Conservation (phyloP, 768 basidiomycete species). For the Hortiboletus campestris region DNA sequence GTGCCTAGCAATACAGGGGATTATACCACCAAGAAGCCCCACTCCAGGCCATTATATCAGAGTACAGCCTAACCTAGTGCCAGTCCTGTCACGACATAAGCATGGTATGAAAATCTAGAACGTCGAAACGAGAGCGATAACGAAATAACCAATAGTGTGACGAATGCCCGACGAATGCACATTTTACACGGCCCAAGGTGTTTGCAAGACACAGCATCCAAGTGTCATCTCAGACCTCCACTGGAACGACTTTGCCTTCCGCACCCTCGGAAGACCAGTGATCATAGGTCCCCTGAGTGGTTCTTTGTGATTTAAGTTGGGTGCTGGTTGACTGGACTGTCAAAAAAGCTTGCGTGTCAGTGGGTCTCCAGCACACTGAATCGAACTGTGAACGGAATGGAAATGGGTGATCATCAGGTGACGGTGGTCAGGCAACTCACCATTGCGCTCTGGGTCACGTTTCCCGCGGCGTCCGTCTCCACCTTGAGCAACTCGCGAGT, state of each 20-base stretch:
- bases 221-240: background rate
- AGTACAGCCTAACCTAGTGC: too few relatives aligned
- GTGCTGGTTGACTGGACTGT: background rate
- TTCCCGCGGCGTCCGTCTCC: background rate
- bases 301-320: slow-evolving; percentile 1
- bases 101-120: too few relatives aligned
- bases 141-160: too few relatives aligned
- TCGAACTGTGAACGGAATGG: background rate
- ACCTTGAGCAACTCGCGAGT: slow-evolving; percentile 6
- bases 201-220: too few relatives aligned
- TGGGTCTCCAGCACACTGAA: background rate
- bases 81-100: too few relatives aligned
- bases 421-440: background rate
- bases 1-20: too few relatives aligned
- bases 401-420: background rate
- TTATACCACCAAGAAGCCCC: too few relatives aligned
- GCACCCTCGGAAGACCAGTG: background rate
- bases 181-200: too few relatives aligned
- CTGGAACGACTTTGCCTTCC: background rate
- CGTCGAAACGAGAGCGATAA: too few relatives aligned
- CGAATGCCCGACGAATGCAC: too few relatives aligned
- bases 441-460: background rate
- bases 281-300: background rate
- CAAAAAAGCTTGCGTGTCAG: background rate
- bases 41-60: too few relatives aligned